Evolutionary conservation across 1,284 basidiomycete species (phyloP), one percentile per base, ranked within the genome.

Genomic region (Ceratobasidium theobromae): DNA sequence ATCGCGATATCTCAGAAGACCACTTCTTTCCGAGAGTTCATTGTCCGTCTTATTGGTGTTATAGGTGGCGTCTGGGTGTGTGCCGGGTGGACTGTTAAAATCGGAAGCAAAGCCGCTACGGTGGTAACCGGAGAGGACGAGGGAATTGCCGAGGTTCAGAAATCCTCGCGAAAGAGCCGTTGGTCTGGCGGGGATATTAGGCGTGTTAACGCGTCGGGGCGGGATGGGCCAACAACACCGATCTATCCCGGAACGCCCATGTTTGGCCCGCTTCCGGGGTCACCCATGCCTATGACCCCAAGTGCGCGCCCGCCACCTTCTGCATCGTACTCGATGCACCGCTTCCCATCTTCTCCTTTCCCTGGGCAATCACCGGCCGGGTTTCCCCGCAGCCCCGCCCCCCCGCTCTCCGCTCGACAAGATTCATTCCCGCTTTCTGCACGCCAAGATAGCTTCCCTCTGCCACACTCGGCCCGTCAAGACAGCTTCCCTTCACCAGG

Each of bases 1-100:
- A 82, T 99, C 71, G 89, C 85, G 0, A 86, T 98, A 53, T 84
- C 89, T 69, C 93, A 98, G 76, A 85, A 94, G 6, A 96, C 94
- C 1, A 94, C 89, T 0, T 80, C 85, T 0, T 77, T 98, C 49
- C 74, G 89, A 1, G 88, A 95, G 70, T 85, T 98, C 70, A 74
- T 98, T 69, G 91, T 98, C 65, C 83, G 95, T 73, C 83, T 81
- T 70, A 85, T 87, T 23, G 90, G 90, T 23, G 88, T 92, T 57
- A 78, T 92, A n/a, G 89, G 89, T 4, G 89, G 89, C 5, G 82
- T 91, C 32, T 91, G 91, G 76, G 87, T 89, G 23, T 91, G 89
- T 75, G 84, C 86, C 73, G 84, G 86, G 45, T 92, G 90, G 76
- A 87, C 87, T 43, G 82, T 91, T 69, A 84, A 85, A 46, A 80